Conservation (phyloP, 257 asterid genomes). For the Petunia secreta region DNA sequence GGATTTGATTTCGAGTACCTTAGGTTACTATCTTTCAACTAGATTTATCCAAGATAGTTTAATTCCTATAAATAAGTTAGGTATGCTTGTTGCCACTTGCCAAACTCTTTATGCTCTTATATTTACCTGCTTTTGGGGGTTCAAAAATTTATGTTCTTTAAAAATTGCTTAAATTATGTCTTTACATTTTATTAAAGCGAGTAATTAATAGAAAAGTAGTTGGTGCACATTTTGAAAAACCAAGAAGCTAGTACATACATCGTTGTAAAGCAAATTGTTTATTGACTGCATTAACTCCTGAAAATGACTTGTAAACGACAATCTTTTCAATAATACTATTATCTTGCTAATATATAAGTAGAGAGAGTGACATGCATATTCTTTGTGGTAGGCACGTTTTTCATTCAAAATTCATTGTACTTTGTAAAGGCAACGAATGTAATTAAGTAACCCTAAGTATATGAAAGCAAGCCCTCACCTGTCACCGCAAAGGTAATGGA, state of each 20-base stretch:
- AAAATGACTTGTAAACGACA: slow-evolving; percentile 15
- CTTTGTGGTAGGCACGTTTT: slow-evolving; percentile 19
- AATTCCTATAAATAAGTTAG: no score
- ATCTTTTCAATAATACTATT: neutral
- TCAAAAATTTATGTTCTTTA: no score
- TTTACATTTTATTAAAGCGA: no score
- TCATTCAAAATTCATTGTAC: neutral
- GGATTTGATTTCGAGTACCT: no score
- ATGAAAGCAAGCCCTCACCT: slow-evolving; percentile 1
- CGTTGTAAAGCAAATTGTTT: neutral
- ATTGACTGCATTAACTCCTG: neutral
- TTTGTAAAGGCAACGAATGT: neutral
- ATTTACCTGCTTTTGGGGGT: no score
- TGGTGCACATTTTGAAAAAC: slow-evolving; percentile 9
- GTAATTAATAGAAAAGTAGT: no score
- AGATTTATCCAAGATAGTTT: no score
- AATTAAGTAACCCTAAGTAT: neutral
- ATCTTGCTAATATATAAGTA: neutral
- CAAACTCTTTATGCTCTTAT: no score
- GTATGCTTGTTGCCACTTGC: no score
- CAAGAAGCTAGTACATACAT: neutral
- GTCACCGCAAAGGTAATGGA: no score
- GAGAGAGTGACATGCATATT: neutral
- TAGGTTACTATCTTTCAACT: no score
- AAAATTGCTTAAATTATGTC: no score